Evolutionary conservation across 2,329 filamentous ascomycete species (phyloP), one percentile per base, ranked within the genome.

Genomic region (Pseudogymnoascus sp.): DNA sequence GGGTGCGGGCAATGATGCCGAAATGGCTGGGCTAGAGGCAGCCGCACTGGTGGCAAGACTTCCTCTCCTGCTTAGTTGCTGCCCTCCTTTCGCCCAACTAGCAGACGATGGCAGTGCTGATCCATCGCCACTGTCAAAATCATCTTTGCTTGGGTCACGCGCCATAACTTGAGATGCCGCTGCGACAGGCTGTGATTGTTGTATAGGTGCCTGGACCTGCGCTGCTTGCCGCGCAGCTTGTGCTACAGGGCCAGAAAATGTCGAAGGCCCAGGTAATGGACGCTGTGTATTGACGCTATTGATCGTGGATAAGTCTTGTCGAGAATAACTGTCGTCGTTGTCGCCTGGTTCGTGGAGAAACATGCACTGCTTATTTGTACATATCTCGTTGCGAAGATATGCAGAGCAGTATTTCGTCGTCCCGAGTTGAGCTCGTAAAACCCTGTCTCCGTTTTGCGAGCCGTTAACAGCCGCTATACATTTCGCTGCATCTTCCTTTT

Each of bases 361-460:
- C 83, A 96, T 99, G 77, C 94, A 99, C 64, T 94, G 92, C 58
- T 92, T 85, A 69, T 99, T 99, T 60, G 89, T 91, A 74, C 94
- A 99, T 65, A 86, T 88, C 73, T 99, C 94, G 66, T 95, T 91
- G 61, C 95, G 88, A 15, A 99, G 79, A 78, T 95, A 99, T 3
- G 94, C 92, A 0, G 94, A 99, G 73, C 94, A 99, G 73, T 99
- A 99, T 72, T 99, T 99, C 3, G 94, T 99, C 0, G 94, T 99
- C 21, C 94, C 94, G 59, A 85, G 74, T 69, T 84, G 85, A 3
- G 83, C 92, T 77, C 90, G 86, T 18, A 99, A 75, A 12, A 90
- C 80, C 57, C 92, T 81, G 63, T 97, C 94, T 58, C 90, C 91
- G 69, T 99, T 97, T 63, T 88, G 82, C 1, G 92, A 95, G 33